Base-by-base conservation (phyloP, 2,329 filamentous ascomycete species). In the Purpureocillium takamizusanense region DNA sequence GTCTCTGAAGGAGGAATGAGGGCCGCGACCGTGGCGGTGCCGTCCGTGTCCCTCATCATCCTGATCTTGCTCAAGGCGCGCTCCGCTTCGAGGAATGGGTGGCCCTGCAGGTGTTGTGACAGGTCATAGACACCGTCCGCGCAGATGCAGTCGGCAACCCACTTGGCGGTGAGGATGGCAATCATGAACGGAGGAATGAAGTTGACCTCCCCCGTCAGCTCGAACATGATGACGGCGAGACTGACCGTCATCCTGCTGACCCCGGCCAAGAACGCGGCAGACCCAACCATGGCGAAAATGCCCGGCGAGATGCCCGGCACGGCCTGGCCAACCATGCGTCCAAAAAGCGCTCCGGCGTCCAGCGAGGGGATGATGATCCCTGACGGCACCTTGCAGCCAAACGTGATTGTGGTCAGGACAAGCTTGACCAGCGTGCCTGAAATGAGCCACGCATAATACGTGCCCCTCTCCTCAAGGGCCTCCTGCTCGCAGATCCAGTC, bases 311-410 rank as follows among this genome's bases (percentile, higher is more conserved):
- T 71, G 7, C 49, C 45, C 0, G 47, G 49, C 7, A 61, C 46
- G 13, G 55, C 33, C 39, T 62, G 60, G 55, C 43, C 74, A 1
- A 76, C 48, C 4, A 78, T 59, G 3, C 74, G 65, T 4, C 75
- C 74, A 43, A 77, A 78, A 23, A 78, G 61, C 0, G 73, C 74
- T 12, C 74, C 75, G 4, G 67, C 72, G 41, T 74, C 71, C 3
- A 78, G 61, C 2, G 74, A 67, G 1, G 75, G 75, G 37, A 79
- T 77, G 51, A 78, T 78, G 40, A 78, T 70, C 2, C 75, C 75
- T 1, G 69, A 72, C 1, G 75, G 74, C 1, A 78, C 72, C 55
- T 78, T 78, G 54, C 69, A 67, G 12, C 75, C 74, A 45, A 77
- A 77, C 0, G 74, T 78, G 30, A 78, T 66, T 44, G 68, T 74